Evolutionary conservation across 176 grass and related monocot species (phyloP).

Genomic region (Metroxylon sagu): DNA sequence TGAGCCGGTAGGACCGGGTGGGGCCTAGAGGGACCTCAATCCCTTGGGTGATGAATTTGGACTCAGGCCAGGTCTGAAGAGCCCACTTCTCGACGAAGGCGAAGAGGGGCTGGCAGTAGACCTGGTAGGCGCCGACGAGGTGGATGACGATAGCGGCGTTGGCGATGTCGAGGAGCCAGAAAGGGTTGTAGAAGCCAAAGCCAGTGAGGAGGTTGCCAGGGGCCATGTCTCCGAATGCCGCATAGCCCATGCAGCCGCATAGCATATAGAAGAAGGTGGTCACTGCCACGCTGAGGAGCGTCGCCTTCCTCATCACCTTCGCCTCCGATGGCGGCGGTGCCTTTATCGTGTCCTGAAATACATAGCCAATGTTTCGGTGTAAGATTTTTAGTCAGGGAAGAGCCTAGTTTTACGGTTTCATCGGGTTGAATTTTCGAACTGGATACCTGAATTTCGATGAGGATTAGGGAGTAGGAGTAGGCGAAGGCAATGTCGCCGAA

Average conservation of each 20-base stretch:
- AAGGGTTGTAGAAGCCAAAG: slow-evolving; percentile 49
- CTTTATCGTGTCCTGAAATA: slow-evolving; percentile 33
- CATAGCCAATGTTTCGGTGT: not conserved
- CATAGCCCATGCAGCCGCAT: slow-evolving; percentile 51
- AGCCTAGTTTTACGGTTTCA: not conserved
- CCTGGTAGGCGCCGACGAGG: slow-evolving; percentile 50
- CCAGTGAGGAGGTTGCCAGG: slow-evolving; percentile 45
- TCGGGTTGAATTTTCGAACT: not conserved
- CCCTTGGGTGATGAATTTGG: slow-evolving; percentile 30
- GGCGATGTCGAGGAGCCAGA: slow-evolving; percentile 45
- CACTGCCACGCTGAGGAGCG: slow-evolving; percentile 27
- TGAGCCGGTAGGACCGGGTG: slow-evolving; percentile 39
- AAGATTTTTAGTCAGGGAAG: too few relatives aligned
- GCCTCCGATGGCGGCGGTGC: slow-evolving; percentile 32
- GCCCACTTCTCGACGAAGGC: slow-evolving; percentile 94
- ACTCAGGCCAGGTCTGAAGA: slow-evolving; percentile 50
- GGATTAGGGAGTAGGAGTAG: slow-evolving; percentile 96
- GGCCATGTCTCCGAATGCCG: slow-evolving; percentile 37
- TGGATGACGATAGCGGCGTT: slow-evolving; percentile 46
- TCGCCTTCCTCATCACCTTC: slow-evolving; percentile 44
- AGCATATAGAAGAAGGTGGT: slow-evolving; percentile 49
- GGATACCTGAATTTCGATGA: slow-evolving; percentile 83
- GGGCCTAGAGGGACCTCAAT: slow-evolving; percentile 36
- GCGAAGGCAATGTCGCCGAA: slow-evolving; percentile 98
- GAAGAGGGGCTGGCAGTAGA: slow-evolving; percentile 92